Base-by-base conservation (phyloP, 2,329 filamentous ascomycete genomes). In the Nigrograna mackinnonii region DNA sequence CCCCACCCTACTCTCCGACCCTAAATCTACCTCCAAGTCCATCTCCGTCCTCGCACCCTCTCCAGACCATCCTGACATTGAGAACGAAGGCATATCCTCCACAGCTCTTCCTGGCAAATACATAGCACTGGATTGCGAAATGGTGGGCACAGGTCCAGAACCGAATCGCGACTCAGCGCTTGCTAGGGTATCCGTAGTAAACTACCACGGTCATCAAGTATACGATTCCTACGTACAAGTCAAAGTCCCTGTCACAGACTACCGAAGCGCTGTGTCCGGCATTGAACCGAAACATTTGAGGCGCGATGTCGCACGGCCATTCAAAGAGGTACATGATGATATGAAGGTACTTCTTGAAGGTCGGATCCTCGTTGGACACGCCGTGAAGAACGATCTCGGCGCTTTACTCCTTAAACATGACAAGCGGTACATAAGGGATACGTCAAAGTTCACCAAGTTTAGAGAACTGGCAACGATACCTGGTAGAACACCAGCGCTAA, bases 141-240 rank as follows among this genome's bases (percentile, higher is more conserved):
- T 99, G 94, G 94, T 99, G 19, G 94, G 92, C 35, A 83, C 95
- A 11, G 88, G 87, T 0, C 69, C 82, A 5, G 66, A 71, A 28
- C 74, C 81, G 3, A 83, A 83, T 37, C 77, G 85, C 50, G 80
- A 84, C 61, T 91, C 89, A 24, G 84, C 84, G 0, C 80, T 99
- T 33, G 94, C 94, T 1, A 83, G 94, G 35, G 89, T 92, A 41
- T 95, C 89, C 62, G 75, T 95, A 13, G 91, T 96, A 54, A 95
- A 97, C 68, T 99, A 91, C 68, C 90, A 96, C 64, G 91, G 91
- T 14, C 82, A 87, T 20, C 90, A 96, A 67, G 75, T 99, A 34
- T 96, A 97, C 78, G 94, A 99, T 73, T 92, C 89, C 11, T 97
- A 87, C 62, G 94, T 97, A 7, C 80, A 82, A 40, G 87, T 89